Evolutionary conservation across 768 basidiomycete genomes (phyloP).

Genomic region (Psilocybe subaeruginosa): DNA sequence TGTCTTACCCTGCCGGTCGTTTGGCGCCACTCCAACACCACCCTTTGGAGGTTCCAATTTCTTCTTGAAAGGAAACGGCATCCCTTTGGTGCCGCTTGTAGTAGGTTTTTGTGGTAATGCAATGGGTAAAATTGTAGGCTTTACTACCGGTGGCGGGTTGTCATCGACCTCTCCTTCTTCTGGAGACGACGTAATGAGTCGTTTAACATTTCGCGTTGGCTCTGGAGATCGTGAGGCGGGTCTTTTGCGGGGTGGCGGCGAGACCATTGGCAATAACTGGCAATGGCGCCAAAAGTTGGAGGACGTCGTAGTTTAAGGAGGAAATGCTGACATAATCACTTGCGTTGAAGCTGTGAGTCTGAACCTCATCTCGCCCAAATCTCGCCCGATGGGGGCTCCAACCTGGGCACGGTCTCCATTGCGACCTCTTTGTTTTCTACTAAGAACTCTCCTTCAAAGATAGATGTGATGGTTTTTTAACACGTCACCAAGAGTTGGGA

Average conservation of each 20-base stretch:
- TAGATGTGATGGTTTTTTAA: too few species aligned
- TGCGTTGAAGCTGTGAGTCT: too few species aligned
- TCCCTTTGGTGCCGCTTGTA: conserved; percentile 41
- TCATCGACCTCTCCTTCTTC: conserved; percentile 88
- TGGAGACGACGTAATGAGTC: conserved; percentile 65
- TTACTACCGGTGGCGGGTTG: conserved; percentile 22
- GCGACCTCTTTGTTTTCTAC: too few species aligned
- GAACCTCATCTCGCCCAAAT: too few species aligned
- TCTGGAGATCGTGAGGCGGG: conserved; percentile 57
- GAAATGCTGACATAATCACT: conserved; percentile 24
- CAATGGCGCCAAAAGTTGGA: conserved; percentile 6
- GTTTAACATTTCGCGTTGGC: conserved; percentile 54
- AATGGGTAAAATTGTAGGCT: conserved; percentile 29
- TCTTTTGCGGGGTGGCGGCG: conserved; percentile 50
- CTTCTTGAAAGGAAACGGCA: conserved; percentile 81
- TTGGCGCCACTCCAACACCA: conserved; percentile 3
- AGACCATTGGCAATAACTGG: conserved; percentile 2
- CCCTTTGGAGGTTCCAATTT: conserved; percentile 33
- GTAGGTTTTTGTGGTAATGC: conserved; percentile 39
- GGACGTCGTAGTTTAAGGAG: conserved; percentile 11
- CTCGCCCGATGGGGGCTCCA: too few species aligned
- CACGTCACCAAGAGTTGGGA: too few species aligned
- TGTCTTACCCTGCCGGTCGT: neutral
- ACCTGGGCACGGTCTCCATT: too few species aligned
- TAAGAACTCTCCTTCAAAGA: too few species aligned